Percentiles rank a stretch among this genome's conserved stretches.
Evolutionary conservation across 2,329 filamentous ascomycete species (phyloP).

Genomic region (Apiospora pterosperma): DNA sequence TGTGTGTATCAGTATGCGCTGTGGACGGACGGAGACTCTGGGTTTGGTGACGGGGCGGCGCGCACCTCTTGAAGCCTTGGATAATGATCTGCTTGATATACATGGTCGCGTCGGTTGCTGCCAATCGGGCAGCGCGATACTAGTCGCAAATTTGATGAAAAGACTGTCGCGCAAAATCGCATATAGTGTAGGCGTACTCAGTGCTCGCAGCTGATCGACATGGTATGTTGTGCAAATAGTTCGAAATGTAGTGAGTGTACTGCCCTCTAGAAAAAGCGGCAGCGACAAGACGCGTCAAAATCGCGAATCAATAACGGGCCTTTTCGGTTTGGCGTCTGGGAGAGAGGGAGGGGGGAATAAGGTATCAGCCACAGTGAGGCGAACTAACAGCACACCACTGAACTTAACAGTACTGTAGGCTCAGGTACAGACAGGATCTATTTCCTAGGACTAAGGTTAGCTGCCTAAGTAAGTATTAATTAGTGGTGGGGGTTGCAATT

Average conservation of each 20-base stretch:
- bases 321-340: not conserved
- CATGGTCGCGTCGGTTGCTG: constrained; percentile 55
- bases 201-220: not conserved
- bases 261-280: not conserved
- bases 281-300: not conserved
- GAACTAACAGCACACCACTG: not conserved
- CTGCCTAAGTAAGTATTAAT: not conserved
- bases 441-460: not conserved
- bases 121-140: constrained; percentile 29
- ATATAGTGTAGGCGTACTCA: not conserved
- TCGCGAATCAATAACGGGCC: not conserved
- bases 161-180: not conserved
- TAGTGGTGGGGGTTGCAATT: not conserved
- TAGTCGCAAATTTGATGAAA: constrained; percentile 8
- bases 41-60: constrained; percentile 12
- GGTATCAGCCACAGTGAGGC: not conserved
- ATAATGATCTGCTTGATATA: constrained; percentile 99
- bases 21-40: not conserved
- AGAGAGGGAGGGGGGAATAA: not conserved
- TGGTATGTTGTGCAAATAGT: not conserved
- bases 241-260: not conserved
- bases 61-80: constrained; percentile 97
- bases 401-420: too few species aligned
- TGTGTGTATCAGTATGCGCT: constrained; percentile 17
- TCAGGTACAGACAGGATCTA: not conserved